Base-by-base conservation (phyloP, 768 basidiomycete genomes). In the Polyporus arcularius region DNA sequence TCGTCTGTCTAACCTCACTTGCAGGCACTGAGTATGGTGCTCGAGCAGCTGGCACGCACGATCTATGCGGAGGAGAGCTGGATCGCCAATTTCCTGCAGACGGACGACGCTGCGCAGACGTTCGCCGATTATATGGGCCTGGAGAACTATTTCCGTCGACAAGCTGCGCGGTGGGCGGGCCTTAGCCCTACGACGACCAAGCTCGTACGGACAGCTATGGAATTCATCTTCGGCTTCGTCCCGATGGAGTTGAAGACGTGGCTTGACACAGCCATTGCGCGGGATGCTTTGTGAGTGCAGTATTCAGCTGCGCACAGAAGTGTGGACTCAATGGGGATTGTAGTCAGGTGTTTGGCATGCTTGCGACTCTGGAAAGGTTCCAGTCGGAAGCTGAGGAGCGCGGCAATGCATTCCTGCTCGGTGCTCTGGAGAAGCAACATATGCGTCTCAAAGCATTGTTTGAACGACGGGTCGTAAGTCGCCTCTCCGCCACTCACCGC, bases 61-160 rank as follows among this genome's bases (percentile, higher is more conserved):
- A 82, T 97, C n/a, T 86, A 89, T 61, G 83, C 82, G 11, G 96
- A 98, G 75, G 87, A 90, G 67, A 87, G 88, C 35, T 98, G 97
- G 74, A 86, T 97, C 62, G 84, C 88, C 9, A 91, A 95, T 67
- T 98, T 98, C 74, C 77, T 98, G 50, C 94, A 95, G 70, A 90
- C 97, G 71, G 93, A 94, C 63, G 90, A 96, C 62, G 83, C 86
- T 21, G 86, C 86, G 16, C 81, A 94, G 14, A 97, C 96, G 1
- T 98, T 94, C 73, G 96, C 96, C 14, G 96, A 98, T 75, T 94
- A 96, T 67, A 92, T 94, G 85, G 86, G 87, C 47, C 77, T 98
- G 60, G 96, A 98, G 71, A 93, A 86, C 61, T 98, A 97, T 74
- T 97, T 97, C 78, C 83, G 93, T 28, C 79, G 96, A 50, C 93